Evolutionary conservation across 768 basidiomycete species (phyloP).

Genomic region (Gautieria morchelliformis): DNA sequence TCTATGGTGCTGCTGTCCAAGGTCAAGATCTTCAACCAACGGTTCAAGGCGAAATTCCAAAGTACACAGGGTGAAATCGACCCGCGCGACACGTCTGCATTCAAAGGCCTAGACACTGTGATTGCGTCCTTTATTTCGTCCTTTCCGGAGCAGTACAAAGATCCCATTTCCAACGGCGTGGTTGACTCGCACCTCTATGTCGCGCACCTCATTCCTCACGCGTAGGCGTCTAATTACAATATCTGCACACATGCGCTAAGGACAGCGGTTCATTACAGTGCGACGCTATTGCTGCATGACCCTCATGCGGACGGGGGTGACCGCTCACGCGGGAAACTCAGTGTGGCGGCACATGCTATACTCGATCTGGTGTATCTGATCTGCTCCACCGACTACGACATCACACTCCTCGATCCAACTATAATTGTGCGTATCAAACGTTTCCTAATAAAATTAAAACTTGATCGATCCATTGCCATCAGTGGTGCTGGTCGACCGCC

Average conservation of each 20-base stretch:
- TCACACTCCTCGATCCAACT: conserved; percentile 61
- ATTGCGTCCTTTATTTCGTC: conserved; percentile 49
- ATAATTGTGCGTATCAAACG: conserved; percentile 39
- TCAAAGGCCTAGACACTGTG: conserved; percentile 51
- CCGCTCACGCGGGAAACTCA: conserved; percentile 61
- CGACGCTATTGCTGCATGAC: conserved; percentile 64
- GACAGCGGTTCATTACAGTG: conserved; percentile 28
- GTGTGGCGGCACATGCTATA: conserved; percentile 55
- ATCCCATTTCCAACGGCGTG: conserved; percentile 36
- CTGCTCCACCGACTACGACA: conserved; percentile 63
- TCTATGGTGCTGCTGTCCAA: conserved; percentile 51
- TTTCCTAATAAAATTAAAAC: not conserved
- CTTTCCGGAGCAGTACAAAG: conserved; percentile 45
- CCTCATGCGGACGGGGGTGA: conserved; percentile 59
- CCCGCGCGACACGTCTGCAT: conserved; percentile 50
- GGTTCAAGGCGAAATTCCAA: conserved; percentile 40
- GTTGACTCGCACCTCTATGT: conserved; percentile 41
- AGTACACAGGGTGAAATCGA: conserved; percentile 24
- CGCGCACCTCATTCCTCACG: conserved; percentile 5
- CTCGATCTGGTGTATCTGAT: conserved; percentile 58
- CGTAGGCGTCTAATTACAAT: conserved; percentile 17
- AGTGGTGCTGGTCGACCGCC: conserved; percentile 64
- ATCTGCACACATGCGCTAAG: conserved; percentile 10
- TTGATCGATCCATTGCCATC: not conserved
- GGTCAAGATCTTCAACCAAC: conserved; percentile 56